Conservation (phyloP, 1,284 basidiomycete genomes). For the Singerocomus inundabilis region DNA sequence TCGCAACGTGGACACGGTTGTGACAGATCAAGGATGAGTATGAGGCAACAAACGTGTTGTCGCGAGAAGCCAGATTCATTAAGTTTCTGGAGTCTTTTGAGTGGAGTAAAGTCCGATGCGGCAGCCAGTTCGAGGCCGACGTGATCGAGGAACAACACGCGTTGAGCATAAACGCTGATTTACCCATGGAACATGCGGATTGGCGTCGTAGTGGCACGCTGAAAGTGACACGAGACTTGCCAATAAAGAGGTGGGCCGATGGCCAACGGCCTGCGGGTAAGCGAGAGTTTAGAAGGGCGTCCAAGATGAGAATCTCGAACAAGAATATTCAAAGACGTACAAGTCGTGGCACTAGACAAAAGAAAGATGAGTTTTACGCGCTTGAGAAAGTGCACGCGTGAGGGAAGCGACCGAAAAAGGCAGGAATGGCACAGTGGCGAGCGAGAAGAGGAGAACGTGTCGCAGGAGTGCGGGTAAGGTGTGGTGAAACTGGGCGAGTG, state of each 20-base stretch:
- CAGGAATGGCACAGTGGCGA: slow-evolving; percentile 51
- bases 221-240: slow-evolving; percentile 31
- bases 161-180: slow-evolving; percentile 49
- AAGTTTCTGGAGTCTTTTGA: slow-evolving; percentile 55
- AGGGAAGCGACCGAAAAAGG: slow-evolving; percentile 47
- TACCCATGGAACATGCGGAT: slow-evolving; percentile 38
- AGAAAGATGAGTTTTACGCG: slow-evolving; percentile 25
- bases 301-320: slow-evolving; percentile 35
- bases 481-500: slow-evolving; percentile 44
- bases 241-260: slow-evolving; percentile 20
- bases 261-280: slow-evolving; percentile 22
- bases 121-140: slow-evolving; percentile 48
- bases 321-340: slow-evolving; percentile 38
- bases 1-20: slow-evolving; percentile 70
- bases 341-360: slow-evolving; percentile 36
- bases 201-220: slow-evolving; percentile 32
- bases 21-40: slow-evolving; percentile 66
- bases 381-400: slow-evolving; percentile 40
- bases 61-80: slow-evolving; percentile 57
- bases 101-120: slow-evolving; percentile 66
- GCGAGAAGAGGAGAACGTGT: slow-evolving; percentile 49
- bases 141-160: slow-evolving; percentile 68
- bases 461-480: slow-evolving; percentile 56
- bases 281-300: slow-evolving; percentile 22
- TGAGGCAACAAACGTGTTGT: slow-evolving; percentile 66